Evolutionary conservation across 2,329 filamentous ascomycete genomes (phyloP).

Genomic region (Arthroderma sp.): DNA sequence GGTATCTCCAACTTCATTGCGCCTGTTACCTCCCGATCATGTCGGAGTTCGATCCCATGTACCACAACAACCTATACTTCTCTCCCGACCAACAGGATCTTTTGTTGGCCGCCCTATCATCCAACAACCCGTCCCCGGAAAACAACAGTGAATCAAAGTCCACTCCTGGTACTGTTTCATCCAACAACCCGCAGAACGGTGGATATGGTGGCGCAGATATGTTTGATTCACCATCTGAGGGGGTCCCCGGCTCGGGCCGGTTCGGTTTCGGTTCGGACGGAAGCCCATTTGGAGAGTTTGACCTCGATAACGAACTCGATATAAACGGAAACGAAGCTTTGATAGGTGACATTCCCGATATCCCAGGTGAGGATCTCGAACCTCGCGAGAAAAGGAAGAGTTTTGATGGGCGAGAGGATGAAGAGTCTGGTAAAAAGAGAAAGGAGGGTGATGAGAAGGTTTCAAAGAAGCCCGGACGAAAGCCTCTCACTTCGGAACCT

Average conservation of each 20-base stretch:
- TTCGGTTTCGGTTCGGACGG: constrained; percentile 48
- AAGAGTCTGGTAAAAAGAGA: constrained; percentile 55
- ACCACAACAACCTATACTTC: constrained; percentile 50
- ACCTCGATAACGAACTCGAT: constrained; percentile 67
- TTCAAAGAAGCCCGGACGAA: constrained; percentile 90
- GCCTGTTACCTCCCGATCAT: constrained; percentile 12
- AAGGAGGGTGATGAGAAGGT: constrained; percentile 73
- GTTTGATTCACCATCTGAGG: constrained; percentile 19
- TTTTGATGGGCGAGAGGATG: constrained; percentile 39
- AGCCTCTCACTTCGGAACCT: constrained; percentile 88
- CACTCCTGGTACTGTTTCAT: constrained; percentile 14
- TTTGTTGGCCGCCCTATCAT: constrained; percentile 62
- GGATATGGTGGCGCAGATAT: constrained; percentile 10
- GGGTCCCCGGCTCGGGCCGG: constrained; percentile 33
- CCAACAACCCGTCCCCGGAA: constrained; percentile 42
- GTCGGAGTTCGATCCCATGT: constrained; percentile 28
- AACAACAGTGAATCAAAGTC: constrained; percentile 12
- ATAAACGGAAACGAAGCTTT: constrained; percentile 48
- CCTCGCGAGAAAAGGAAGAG: constrained; percentile 49
- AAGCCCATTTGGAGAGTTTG: constrained; percentile 73
- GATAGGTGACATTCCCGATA: constrained; percentile 60
- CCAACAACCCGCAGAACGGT: constrained; percentile 11
- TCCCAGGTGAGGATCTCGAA: not conserved
- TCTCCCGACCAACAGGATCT: constrained; percentile 66
- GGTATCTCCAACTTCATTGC: too few relatives aligned